phyloP scores from a whole-genome alignment of 164 flowering plant genomes.

The Vitis labrusca region DNA sequence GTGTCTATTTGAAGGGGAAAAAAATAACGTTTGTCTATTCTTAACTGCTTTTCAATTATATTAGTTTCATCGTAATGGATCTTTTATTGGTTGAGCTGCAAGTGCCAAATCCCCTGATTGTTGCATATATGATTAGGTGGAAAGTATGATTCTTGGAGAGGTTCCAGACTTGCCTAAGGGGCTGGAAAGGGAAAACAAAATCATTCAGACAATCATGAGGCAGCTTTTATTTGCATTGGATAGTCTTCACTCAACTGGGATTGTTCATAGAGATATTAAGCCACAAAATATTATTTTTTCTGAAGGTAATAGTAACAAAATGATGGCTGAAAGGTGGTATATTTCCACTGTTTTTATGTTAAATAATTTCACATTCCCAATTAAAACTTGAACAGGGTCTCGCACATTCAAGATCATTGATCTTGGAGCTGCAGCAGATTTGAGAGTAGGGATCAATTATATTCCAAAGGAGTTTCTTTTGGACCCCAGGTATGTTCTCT shows the following conservation, averaged over 20 bases:
- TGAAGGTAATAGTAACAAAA: slow-evolving; percentile 54
- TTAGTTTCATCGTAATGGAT: not conserved
- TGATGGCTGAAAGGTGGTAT: no score
- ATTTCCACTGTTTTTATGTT: not conserved
- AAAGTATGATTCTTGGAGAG: slow-evolving; percentile 80
- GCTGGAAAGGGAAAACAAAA: slow-evolving; percentile 83
- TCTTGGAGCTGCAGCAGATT: slow-evolving; percentile 97
- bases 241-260: slow-evolving; percentile 96
- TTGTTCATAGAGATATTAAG: slow-evolving; percentile 94
- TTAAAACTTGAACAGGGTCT: slow-evolving; percentile 52
- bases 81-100: slow-evolving; percentile 1
- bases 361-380: not conserved
- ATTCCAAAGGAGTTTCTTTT: slow-evolving; percentile 93
- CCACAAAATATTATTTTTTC: slow-evolving; percentile 96
- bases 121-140: slow-evolving; percentile 53
- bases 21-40: no score
- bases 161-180: slow-evolving; percentile 84
- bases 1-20: no score
- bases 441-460: slow-evolving; percentile 96
- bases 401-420: slow-evolving; percentile 96
- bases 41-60: not conserved
- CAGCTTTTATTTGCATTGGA: slow-evolving; percentile 92
- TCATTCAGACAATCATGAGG: slow-evolving; percentile 86
- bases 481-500: slow-evolving; percentile 75
- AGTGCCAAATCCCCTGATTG: slow-evolving; percentile 2